phyloP scores from a whole-genome alignment of 345 rosid genomes.

The Citrus reticulata region DNA sequence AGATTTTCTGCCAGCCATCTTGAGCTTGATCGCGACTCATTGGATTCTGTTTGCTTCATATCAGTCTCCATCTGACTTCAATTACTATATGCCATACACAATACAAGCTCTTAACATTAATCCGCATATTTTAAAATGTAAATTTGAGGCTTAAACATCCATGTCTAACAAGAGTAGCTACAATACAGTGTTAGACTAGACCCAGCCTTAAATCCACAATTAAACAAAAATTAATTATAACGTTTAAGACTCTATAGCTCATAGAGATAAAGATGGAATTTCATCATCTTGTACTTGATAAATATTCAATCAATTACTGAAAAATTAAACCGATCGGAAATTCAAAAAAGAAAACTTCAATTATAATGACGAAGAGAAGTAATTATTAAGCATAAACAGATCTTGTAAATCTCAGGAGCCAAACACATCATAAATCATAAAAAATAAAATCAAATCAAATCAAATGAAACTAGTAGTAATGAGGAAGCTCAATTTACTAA shows the following conservation, averaged over 20 bases:
- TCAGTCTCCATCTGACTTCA: slow-evolving; percentile 16
- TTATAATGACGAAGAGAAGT: no score
- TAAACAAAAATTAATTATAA: neutral
- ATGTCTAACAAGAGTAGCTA: neutral
- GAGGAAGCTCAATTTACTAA: neutral
- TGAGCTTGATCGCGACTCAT: slow-evolving; percentile 25
- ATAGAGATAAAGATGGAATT: neutral
- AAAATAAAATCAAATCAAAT: neutral
- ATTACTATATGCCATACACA: neutral
- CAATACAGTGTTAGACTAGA: neutral
- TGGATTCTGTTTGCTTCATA: slow-evolving; percentile 9
- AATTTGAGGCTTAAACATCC: neutral
- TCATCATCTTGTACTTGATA: neutral
- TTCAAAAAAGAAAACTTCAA: neutral
- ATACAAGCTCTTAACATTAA: neutral
- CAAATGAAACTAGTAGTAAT: neutral
- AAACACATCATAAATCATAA: neutral
- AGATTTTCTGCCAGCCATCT: slow-evolving; percentile 48
- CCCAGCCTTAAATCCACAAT: neutral
- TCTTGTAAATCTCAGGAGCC: neutral
- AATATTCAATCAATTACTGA: no score
- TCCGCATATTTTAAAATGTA: neutral
- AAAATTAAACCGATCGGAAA: neutral
- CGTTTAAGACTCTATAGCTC: neutral
- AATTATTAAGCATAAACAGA: neutral